These are phyloP conservation scores for Quercus cerris DNA, from an alignment of 306 rosid genomes.

Conservation along the genomic window DNA sequence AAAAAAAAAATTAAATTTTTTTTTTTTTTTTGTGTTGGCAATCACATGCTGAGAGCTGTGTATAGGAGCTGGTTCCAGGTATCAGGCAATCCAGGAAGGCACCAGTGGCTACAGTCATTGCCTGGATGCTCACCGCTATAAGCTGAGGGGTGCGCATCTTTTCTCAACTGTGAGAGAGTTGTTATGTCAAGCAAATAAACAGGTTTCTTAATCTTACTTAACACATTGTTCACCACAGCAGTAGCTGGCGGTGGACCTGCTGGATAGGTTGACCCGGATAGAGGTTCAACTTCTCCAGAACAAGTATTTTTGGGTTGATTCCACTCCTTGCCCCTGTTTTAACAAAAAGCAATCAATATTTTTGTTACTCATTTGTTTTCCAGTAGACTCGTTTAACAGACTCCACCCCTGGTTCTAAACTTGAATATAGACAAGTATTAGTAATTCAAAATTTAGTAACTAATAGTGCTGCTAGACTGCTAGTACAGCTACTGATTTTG, in stretches of 20 bases:
- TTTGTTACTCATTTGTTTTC: background rate
- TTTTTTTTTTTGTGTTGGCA: background rate
- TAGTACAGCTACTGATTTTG: no score
- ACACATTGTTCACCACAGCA: constrained; percentile 52
- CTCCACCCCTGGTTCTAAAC: no score
- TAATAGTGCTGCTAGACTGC: no score
- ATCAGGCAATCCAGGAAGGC: constrained; percentile 94
- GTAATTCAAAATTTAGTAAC: no score
- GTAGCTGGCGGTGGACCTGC: constrained; percentile 76
- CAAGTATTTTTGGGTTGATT: constrained; percentile 70
- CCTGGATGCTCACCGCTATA: constrained; percentile 58
- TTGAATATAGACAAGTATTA: no score
- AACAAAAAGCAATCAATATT: background rate
- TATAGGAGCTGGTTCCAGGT: constrained; percentile 93
- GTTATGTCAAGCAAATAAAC: constrained; percentile 86
- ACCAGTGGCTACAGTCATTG: constrained; percentile 98
- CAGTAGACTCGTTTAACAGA: background rate
- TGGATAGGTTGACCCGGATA: constrained; percentile 75
- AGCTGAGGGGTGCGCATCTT: constrained; percentile 88
- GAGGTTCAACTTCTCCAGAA: constrained; percentile 64
- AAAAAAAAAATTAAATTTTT: constrained; percentile 9
- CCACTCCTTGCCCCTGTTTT: constrained; percentile 80
- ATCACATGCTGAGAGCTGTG: constrained; percentile 60
- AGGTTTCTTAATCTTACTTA: constrained; percentile 54
- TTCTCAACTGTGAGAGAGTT: constrained; percentile 76